phyloP scores from a whole-genome alignment of 73 alveolate genomes.

The Durusdinium trenchii region DNA sequence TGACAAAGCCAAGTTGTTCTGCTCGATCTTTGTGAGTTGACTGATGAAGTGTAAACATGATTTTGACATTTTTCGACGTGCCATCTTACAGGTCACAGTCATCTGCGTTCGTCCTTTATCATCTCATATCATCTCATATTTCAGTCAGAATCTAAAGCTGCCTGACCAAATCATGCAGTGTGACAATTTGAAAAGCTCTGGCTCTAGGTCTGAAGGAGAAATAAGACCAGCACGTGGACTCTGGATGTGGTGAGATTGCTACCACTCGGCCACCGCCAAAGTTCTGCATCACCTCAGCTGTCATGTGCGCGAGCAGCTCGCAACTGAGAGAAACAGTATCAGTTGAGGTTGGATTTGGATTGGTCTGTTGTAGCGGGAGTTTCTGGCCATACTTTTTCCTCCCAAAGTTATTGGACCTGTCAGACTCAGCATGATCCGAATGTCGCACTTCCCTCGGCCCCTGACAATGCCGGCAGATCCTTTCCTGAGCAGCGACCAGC shows the following conservation, averaged over 20 bases:
- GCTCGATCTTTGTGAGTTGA: too few relatives aligned
- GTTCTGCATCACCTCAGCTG: slow-evolving; percentile 72
- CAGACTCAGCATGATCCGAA: too few relatives aligned
- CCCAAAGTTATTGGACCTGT: too few relatives aligned
- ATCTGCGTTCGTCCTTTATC: too few relatives aligned
- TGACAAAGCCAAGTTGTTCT: too few relatives aligned
- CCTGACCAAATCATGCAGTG: background rate
- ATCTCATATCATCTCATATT: background rate
- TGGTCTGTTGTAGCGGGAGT: too few relatives aligned
- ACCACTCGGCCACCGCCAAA: slow-evolving; percentile 88
- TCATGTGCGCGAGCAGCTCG: background rate
- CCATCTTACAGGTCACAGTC: too few relatives aligned
- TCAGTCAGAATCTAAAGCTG: background rate
- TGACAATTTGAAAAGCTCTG: background rate
- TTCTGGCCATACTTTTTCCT: too few relatives aligned
- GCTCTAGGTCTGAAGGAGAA: background rate
- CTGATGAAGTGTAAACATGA: too few relatives aligned
- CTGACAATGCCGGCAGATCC: slow-evolving; percentile 70
- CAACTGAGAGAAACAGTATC: too few relatives aligned
- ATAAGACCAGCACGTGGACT: slow-evolving; percentile 41
- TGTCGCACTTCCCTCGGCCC: background rate
- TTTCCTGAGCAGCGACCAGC: background rate
- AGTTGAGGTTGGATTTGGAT: too few relatives aligned
- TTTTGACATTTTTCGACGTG: too few relatives aligned
- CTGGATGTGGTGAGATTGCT: slow-evolving; percentile 91